phyloP scores from a whole-genome alignment of 352 stramenopile genomes.

The Phytophthora multivora region DNA sequence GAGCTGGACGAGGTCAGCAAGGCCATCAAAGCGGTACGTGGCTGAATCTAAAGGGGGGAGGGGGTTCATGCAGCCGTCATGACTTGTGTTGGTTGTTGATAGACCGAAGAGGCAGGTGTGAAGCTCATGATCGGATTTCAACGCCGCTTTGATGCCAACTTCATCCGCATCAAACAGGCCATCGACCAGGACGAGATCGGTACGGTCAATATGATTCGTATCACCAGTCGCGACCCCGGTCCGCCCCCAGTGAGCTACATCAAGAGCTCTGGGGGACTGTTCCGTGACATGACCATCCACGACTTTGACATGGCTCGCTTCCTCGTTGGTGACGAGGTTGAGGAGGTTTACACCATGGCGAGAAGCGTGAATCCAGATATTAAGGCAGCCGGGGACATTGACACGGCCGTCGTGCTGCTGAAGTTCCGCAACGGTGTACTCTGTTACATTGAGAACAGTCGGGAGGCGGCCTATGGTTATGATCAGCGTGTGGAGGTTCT shows the following conservation, averaged over 20 bases:
- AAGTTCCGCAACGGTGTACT: constrained; percentile 91
- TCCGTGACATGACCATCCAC: constrained; percentile 96
- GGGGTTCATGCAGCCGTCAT: neutral
- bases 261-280: constrained; percentile 88
- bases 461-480: constrained; percentile 94
- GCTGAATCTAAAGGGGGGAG: neutral
- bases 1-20: constrained; percentile 74
- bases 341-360: constrained; percentile 75
- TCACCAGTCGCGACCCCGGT: constrained; percentile 65
- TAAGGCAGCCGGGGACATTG: constrained; percentile 84
- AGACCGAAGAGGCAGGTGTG: constrained; percentile 60
- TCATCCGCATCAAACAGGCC: constrained; percentile 84
- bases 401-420: constrained; percentile 92
- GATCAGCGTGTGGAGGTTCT: constrained; percentile 95
- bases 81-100: neutral
- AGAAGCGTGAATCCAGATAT: constrained; percentile 60
- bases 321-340: constrained; percentile 83
- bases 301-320: constrained; percentile 96
- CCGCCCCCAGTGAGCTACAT: constrained; percentile 55
- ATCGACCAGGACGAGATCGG: constrained; percentile 90
- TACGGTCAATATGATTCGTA: constrained; percentile 85
- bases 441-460: constrained; percentile 95
- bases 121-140: constrained; percentile 97
- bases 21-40: constrained; percentile 53
- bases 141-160: constrained; percentile 95